Evolutionary conservation across 176 grass and related monocot species (phyloP).

Genomic region (Coix lacrymajobi): DNA sequence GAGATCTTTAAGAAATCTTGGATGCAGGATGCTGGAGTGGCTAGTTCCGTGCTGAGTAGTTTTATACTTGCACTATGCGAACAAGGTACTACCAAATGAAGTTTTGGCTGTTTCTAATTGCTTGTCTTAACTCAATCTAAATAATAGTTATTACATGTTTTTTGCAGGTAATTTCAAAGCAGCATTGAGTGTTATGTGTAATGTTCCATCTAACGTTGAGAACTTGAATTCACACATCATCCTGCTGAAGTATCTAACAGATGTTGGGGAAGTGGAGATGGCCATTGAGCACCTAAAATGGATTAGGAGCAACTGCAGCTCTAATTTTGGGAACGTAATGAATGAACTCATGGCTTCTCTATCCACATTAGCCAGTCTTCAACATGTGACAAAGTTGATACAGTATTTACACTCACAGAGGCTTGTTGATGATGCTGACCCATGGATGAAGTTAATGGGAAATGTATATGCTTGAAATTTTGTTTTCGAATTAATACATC

Average conservation of each 20-base stretch:
- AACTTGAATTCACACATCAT: conserved; percentile 56
- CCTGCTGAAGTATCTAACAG: conserved; percentile 61
- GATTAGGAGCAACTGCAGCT: conserved; percentile 38
- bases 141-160: neutral
- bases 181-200: conserved; percentile 45
- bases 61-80: conserved; percentile 57
- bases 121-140: neutral
- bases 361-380: conserved; percentile 62
- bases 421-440: conserved; percentile 47
- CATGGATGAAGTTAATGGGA: conserved; percentile 51
- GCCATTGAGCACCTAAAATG: conserved; percentile 70
- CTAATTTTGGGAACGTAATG: conserved; percentile 47
- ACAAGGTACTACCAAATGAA: conserved; percentile 48
- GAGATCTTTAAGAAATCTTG: conserved; percentile 61
- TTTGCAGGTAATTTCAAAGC: conserved; percentile 49
- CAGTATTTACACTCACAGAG: conserved; percentile 43
- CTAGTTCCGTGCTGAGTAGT: conserved; percentile 35
- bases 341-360: conserved; percentile 73
- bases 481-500: neutral
- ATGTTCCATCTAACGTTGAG: conserved; percentile 39
- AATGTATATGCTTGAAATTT: conserved; percentile 8
- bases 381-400: conserved; percentile 60
- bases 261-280: conserved; percentile 65
- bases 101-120: neutral
- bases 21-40: conserved; percentile 51